Base-by-base conservation (phyloP, 2,329 filamentous ascomycete genomes). In the Passalora sequoiae region DNA sequence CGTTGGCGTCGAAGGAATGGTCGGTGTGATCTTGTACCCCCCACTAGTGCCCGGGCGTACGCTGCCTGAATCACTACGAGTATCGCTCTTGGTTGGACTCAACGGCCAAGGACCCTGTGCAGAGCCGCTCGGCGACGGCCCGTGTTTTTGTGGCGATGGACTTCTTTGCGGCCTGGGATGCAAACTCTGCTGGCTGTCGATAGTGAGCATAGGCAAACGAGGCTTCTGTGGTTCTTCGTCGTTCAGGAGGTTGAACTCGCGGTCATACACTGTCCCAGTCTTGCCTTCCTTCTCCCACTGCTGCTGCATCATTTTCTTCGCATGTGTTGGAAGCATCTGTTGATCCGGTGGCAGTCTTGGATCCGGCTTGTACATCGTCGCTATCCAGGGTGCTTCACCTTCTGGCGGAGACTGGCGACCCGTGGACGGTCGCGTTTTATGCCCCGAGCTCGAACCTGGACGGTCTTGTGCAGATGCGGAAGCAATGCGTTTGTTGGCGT, bases 311-410 rank as follows among this genome's bases (percentile, higher is more conserved):
- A 97, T 76, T 43, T 87, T 78, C 59, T 84, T 88, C 9, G 92
- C 92, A 50, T 97, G 89, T 0, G 92, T 97, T 1, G 92, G 92
- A 8, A 98, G 79, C 40, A 98, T 81, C 62, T 98, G 92, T 65
- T 98, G 86, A 50, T 98, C 92, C 0, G 89, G 92, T 4, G 92
- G 92, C 24, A 98, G 73, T 48, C 89, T 83, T 21, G 92, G 92
- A 62, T 98, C 92, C 0, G 92, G 92, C 60, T 94, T 94, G 67
- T 96, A 98, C 67, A 94, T 88, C 16, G 85, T 86, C 33, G 92
- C 79, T 67, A 97, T 78, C 92, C 92, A 98, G 39, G 92, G 92
- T 7, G 92, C 89, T 41, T 97, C 91, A 15, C 92, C 92, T 70
- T 97, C 92, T 1, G 89, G 89, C 30, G 82, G 78, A 60, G 83